Percentiles rank a stretch among this genome's conserved stretches.
These are phyloP conservation scores for Pseudohalonectria lignicola DNA, from an alignment of 2,329 filamentous ascomycete genomes.

Conservation along the genomic window DNA sequence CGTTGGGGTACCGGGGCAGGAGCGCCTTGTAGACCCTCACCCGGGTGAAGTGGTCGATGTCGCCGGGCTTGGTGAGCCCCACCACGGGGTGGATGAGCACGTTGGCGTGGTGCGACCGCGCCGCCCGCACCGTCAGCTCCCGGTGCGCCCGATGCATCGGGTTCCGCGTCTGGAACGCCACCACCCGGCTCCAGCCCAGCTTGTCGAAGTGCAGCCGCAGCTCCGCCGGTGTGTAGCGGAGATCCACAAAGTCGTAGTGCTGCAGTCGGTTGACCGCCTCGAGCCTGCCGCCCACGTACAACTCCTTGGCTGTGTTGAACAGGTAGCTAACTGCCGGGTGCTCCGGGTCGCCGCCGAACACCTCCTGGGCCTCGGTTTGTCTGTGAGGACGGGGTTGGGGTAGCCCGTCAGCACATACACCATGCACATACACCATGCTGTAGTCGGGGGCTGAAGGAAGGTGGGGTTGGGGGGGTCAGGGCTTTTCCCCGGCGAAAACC, in stretches of 20 bases:
- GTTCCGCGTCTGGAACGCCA: slow-evolving; percentile 98
- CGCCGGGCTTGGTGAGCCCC: slow-evolving; percentile 94
- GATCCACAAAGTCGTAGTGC: slow-evolving; percentile 97
- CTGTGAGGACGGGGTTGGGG: too few relatives aligned
- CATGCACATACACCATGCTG: too few relatives aligned
- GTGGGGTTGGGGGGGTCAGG: slow-evolving; percentile 44
- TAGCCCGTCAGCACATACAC: too few relatives aligned
- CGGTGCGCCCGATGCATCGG: slow-evolving; percentile 98
- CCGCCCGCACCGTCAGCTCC: slow-evolving; percentile 93
- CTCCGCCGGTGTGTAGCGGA: slow-evolving; percentile 92
- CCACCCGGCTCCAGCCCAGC: slow-evolving; percentile 94
- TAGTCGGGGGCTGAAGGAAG: slow-evolving; percentile 9
- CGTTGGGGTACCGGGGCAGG: slow-evolving; percentile 93
- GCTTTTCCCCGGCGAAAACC: too few relatives aligned
- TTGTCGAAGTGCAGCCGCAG: slow-evolving; percentile 97
- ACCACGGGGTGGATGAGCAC: slow-evolving; percentile 98
- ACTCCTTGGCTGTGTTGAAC: slow-evolving; percentile 68
- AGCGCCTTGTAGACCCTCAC: slow-evolving; percentile 98
- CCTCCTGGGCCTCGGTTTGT: slow-evolving; percentile 79
- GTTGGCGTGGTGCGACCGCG: slow-evolving; percentile 91
- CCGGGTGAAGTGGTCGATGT: slow-evolving; percentile 99
- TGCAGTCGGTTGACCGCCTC: slow-evolving; percentile 90
- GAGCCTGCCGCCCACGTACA: slow-evolving; percentile 91
- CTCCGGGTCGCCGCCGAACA: slow-evolving; percentile 85
- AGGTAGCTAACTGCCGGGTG: slow-evolving; percentile 92